Percentiles rank a stretch among this genome's conserved stretches.
These are phyloP conservation scores for Leccinum solheimii DNA, from an alignment of 1,284 basidiomycete species.

Conservation along the genomic window DNA sequence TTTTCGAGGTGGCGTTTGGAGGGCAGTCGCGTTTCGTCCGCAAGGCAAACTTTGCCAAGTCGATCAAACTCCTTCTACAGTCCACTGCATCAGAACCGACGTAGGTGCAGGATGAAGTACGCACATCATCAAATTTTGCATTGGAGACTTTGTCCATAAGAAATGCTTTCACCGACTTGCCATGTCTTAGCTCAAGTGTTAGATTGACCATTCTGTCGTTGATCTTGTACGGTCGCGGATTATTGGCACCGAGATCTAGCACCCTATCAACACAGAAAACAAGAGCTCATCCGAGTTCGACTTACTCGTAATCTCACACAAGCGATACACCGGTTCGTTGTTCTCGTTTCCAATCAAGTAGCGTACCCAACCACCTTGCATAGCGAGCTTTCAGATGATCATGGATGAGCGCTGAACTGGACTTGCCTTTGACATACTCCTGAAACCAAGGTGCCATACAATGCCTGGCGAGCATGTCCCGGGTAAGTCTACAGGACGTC, in stretches of 20 bases:
- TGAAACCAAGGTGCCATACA: conserved; percentile 75
- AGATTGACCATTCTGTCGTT: conserved; percentile 65
- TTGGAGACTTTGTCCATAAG: conserved; percentile 85
- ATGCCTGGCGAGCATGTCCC: conserved; percentile 64
- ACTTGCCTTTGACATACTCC: conserved; percentile 71
- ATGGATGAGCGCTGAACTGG: not conserved
- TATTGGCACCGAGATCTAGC: conserved; percentile 44
- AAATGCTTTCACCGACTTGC: conserved; percentile 57
- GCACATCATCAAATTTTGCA: conserved; percentile 55
- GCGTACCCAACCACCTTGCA: conserved; percentile 75
- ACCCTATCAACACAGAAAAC: conserved; percentile 10
- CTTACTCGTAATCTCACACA: conserved; percentile 78
- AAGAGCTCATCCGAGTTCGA: conserved; percentile 17
- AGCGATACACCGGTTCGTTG: conserved; percentile 70
- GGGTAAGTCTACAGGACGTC: conserved; percentile 57
- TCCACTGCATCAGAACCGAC: conserved; percentile 12
- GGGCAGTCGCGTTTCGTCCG: conserved; percentile 65
- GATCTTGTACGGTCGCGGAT: conserved; percentile 72
- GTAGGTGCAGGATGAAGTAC: conserved; percentile 26
- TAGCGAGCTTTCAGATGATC: conserved; percentile 11
- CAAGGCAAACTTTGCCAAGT: conserved; percentile 47
- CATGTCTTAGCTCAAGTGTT: conserved; percentile 70
- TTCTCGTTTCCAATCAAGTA: conserved; percentile 65
- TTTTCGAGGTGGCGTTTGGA: conserved; percentile 63
- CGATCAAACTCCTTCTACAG: conserved; percentile 75